Conservation (phyloP, 768 basidiomycete genomes). For the Phaffia australis region DNA sequence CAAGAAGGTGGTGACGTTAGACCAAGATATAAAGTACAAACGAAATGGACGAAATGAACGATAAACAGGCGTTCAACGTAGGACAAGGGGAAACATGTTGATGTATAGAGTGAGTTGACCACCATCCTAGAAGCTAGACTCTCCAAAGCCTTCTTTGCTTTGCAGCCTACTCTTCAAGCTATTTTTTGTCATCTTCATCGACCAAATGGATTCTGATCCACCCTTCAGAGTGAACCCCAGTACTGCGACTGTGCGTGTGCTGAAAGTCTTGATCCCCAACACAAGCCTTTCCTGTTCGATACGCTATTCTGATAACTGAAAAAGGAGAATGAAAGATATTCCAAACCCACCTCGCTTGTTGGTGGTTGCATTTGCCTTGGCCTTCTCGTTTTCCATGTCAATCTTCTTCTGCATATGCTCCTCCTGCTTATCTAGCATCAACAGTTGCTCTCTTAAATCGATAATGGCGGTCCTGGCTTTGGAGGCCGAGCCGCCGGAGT, state of each 20-base stretch:
- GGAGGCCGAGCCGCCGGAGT: slow-evolving; percentile 56
- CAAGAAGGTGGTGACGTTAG: no score
- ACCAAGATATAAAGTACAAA: not conserved
- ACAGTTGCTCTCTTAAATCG: slow-evolving; percentile 77
- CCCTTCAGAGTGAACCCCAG: no score
- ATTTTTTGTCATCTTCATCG: no score
- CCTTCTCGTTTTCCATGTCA: slow-evolving; percentile 85
- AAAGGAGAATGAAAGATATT: not conserved
- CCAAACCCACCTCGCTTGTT: slow-evolving; percentile 73
- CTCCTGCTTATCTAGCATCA: slow-evolving; percentile 99
- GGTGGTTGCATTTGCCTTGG: slow-evolving; percentile 78
- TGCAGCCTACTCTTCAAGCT: no score
- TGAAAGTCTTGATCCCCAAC: not conserved
- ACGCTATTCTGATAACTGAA: not conserved
- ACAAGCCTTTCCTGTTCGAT: not conserved
- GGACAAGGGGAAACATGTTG: no score
- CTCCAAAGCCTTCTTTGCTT: no score
- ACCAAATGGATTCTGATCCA: no score
- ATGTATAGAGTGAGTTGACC: no score
- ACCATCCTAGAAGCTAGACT: no score
- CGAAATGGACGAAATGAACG: not conserved
- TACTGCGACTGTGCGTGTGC: not conserved
- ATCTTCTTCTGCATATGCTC: slow-evolving; percentile 93
- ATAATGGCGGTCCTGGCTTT: slow-evolving; percentile 83
- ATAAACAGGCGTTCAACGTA: slow-evolving; percentile 5